Evolutionary conservation across 2,329 filamentous ascomycete genomes (phyloP).

Genomic region (Rhynchosporium agropyri): DNA sequence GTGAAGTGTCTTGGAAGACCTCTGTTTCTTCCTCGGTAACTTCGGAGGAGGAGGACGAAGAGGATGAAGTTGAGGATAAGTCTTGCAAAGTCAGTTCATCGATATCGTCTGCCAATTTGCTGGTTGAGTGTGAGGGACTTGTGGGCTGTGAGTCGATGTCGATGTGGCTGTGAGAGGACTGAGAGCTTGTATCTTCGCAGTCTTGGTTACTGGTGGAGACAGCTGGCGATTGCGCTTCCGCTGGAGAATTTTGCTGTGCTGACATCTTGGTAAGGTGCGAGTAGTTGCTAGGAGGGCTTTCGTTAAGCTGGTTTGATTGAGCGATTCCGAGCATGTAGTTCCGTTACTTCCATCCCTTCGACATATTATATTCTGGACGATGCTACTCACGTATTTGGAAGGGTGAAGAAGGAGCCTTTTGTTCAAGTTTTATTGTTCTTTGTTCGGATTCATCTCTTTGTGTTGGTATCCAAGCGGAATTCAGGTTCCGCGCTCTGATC

Average conservation of each 20-base stretch:
- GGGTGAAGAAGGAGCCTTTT: not conserved
- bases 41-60: not conserved
- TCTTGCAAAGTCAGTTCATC: not conserved
- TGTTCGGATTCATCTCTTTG: not conserved
- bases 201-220: not conserved
- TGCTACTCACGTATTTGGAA: not conserved
- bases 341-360: no score
- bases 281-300: not conserved
- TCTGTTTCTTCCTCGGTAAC: not conserved
- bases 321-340: not conserved
- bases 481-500: not conserved
- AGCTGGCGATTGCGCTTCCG: not conserved
- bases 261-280: not conserved
- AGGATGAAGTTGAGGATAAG: not conserved
- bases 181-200: not conserved
- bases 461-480: not conserved
- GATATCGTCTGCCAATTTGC: not conserved
- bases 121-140: conserved; percentile 5
- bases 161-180: not conserved
- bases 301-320: not conserved
- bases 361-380: not conserved
- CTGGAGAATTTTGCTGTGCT: not conserved
- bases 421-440: not conserved
- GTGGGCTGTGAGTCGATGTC: not conserved
- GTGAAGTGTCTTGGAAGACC: not conserved